Conservation (phyloP, 495 filamentous ascomycete species). For the Parathielavia appendiculata region DNA sequence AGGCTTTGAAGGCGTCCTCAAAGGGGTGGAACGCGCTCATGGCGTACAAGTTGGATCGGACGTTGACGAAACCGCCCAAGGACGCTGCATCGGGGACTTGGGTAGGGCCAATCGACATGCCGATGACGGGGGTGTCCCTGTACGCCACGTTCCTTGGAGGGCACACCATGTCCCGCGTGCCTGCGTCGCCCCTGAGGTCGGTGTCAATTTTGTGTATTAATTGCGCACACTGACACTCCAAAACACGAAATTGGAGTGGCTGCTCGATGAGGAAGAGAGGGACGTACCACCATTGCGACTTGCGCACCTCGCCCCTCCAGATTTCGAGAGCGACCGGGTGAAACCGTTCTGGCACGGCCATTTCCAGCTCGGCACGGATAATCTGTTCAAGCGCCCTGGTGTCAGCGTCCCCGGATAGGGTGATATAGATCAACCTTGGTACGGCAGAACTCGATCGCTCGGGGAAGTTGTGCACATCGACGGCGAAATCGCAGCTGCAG, state of each 20-base stretch:
- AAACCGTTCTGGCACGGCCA: constrained; percentile 1
- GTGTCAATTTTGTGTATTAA: too few species aligned
- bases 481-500: constrained; percentile 12
- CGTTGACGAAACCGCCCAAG: constrained; percentile 15
- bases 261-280: background rate
- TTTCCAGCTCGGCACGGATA: background rate
- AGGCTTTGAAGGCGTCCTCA: background rate
- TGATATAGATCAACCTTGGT: constrained; percentile 13
- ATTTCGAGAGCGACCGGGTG: constrained; percentile 6
- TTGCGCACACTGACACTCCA: too few species aligned
- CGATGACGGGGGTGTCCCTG: constrained; percentile 2
- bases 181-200: background rate
- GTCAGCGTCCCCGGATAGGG: background rate
- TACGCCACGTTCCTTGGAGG: constrained; percentile 12
- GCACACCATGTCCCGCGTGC: constrained; percentile 10
- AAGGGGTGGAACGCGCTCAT: constrained; percentile 19
- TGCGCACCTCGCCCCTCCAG: background rate
- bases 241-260: too few species aligned
- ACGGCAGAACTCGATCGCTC: constrained; percentile 5
- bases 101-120: constrained; percentile 17
- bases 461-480: constrained; percentile 19
- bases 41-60: constrained; percentile 7
- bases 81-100: constrained; percentile 6
- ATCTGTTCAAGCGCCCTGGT: background rate
- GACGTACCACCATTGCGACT: constrained; percentile 4